Evolutionary conservation across 768 basidiomycete genomes (phyloP), one percentile per base, ranked within the genome.

Genomic region (Hygrophoropsis aurantiaca): DNA sequence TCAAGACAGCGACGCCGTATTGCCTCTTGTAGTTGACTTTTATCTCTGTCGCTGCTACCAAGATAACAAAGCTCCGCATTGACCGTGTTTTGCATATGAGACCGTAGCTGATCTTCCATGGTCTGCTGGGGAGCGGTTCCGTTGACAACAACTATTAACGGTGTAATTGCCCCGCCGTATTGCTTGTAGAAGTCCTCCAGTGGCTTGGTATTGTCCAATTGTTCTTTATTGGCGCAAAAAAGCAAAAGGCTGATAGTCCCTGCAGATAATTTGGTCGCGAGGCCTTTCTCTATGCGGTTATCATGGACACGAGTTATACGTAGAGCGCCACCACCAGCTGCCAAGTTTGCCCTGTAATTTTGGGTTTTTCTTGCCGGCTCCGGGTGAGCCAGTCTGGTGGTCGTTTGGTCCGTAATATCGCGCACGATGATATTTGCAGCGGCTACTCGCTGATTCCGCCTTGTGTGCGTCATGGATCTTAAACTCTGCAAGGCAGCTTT

Each of bases 151-250:
- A 64, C 45, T 35, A 62, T 57, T 25, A 46, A 57, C 9, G 61
- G 62, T 18, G 61, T 54, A 24, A 62, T 53, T 20, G 62, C 55
- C 8, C 61, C 61, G 27, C 62, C 50, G 9, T 64, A 62, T 2
- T 62, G 55, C 27, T 47, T 16, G 39, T 54, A 49, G 49, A 62
- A 62, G 36, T 59, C 45, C 23, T 62, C 57, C 61, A 62, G 64
- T 46, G 59, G 60, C 2, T 20, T 44, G 48, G 44, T 64, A 50
- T 53, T 21, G 19, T 32, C 16, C 11, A 25, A 39, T 20, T 40
- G 50, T 24, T 52, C 48, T 46, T 45, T 49, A 11, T 41, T 32
- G 18, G 47, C 51, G 7, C 61, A 62, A 38, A 62, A 62, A 42
- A 62, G 38, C 21, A 64, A 59, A 20, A 62, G 62, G 11, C 57